Evolutionary conservation across 768 basidiomycete genomes (phyloP).

Genomic region (Macrolepiota dolichaula): DNA sequence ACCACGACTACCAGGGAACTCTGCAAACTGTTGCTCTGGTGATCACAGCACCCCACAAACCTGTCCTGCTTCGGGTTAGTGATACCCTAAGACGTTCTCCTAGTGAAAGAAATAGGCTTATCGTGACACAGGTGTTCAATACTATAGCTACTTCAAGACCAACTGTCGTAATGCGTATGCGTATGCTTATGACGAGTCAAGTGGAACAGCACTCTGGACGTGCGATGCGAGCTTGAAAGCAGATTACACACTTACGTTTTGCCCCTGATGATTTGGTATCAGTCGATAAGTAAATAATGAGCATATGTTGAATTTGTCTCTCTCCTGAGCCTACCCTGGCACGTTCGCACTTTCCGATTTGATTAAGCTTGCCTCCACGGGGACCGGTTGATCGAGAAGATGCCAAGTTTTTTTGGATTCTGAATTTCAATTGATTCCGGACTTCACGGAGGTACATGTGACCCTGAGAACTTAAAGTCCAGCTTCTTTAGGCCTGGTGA

Average conservation of each 20-base stretch:
- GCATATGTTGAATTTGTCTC: neutral
- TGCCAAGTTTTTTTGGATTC: neutral
- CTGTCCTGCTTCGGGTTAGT: conserved; percentile 35
- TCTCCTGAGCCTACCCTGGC: too few species aligned
- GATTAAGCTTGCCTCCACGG: too few species aligned
- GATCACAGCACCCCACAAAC: conserved; percentile 40
- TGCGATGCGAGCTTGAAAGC: conserved; percentile 32
- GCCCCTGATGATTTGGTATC: neutral
- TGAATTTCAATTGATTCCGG: neutral
- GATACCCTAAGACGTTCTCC: neutral
- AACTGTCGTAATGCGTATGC: conserved; percentile 41
- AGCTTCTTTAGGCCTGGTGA: neutral
- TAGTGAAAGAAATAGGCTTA: conserved; percentile 32
- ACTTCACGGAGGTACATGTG: neutral
- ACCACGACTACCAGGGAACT: conserved; percentile 32
- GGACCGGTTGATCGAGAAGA: neutral
- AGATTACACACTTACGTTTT: conserved; percentile 35
- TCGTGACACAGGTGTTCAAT: conserved; percentile 21
- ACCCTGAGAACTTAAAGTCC: neutral
- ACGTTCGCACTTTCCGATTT: too few species aligned
- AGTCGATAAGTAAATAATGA: neutral
- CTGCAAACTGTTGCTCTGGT: conserved; percentile 57
- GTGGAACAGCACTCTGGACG: conserved; percentile 41
- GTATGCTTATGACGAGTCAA: conserved; percentile 46
- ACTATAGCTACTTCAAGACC: conserved; percentile 27